These are phyloP conservation scores for Cryphonectria nitschkei DNA, from an alignment of 2,329 filamentous ascomycete genomes.

Conservation along the genomic window DNA sequence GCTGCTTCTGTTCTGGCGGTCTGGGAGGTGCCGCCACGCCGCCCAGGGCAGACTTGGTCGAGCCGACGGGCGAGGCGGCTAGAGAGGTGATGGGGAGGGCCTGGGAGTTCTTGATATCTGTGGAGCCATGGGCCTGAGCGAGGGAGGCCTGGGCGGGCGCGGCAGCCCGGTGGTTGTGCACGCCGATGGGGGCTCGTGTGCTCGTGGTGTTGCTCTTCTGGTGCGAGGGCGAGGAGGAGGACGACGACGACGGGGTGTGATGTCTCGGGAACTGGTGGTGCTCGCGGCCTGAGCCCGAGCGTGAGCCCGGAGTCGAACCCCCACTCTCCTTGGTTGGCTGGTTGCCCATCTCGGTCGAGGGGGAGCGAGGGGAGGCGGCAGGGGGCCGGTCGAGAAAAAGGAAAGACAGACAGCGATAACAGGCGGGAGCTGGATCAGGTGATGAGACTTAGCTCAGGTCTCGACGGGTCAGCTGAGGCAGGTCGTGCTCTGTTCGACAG, in stretches of 20 bases:
- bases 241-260: conserved; percentile 31
- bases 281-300: conserved; percentile 34
- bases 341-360: conserved; percentile 47
- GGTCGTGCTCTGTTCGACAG: conserved; percentile 10
- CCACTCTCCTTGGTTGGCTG: conserved; percentile 41
- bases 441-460: conserved; percentile 19
- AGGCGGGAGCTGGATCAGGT: conserved; percentile 18
- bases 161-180: conserved; percentile 59
- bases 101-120: conserved; percentile 49
- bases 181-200: conserved; percentile 55
- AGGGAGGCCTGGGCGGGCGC: conserved; percentile 66
- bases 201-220: conserved; percentile 45
- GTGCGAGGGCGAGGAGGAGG: conserved; percentile 37
- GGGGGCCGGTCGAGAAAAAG: conserved; percentile 10
- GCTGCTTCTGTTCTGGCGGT: conserved; percentile 23
- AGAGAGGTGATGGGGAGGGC: conserved; percentile 54
- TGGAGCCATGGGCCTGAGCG: conserved; percentile 63
- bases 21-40: conserved; percentile 9
- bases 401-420: conserved; percentile 9
- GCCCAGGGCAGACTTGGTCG: conserved; percentile 33
- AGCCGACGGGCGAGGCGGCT: conserved; percentile 46
- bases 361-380: conserved; percentile 28
- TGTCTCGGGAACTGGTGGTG: conserved; percentile 28
- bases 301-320: conserved; percentile 39
- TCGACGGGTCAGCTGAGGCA: conserved; percentile 21